Percentiles rank a stretch among this genome's conserved stretches.
Conservation (phyloP, 2,329 filamentous ascomycete genomes). For the Aspergillus phoenicis region DNA sequence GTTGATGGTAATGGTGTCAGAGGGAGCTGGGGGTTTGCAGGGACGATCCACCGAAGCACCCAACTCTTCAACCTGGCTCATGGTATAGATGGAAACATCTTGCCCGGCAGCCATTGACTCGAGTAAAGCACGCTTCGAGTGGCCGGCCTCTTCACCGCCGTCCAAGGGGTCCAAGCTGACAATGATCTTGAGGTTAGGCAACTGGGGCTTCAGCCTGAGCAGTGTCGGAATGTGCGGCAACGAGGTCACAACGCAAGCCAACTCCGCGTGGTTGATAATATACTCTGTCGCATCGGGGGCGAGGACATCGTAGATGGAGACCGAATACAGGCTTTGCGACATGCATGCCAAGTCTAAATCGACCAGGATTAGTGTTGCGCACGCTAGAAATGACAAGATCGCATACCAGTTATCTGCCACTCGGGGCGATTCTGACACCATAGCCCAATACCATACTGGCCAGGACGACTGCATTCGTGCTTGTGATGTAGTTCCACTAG, state of each 20-base stretch:
- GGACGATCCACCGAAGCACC: constrained; percentile 71
- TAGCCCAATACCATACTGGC: constrained; percentile 71
- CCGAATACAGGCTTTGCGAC: constrained; percentile 84
- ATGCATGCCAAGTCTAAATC: constrained; percentile 75
- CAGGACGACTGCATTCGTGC: constrained; percentile 65
- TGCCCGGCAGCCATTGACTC: constrained; percentile 71
- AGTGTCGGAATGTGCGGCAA: constrained; percentile 79
- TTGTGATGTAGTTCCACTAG: constrained; percentile 78
- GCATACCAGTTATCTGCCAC: constrained; percentile 77
- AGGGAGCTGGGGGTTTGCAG: constrained; percentile 69
- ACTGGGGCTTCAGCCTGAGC: constrained; percentile 74
- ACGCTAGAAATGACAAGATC: neutral
- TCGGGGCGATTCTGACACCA: constrained; percentile 88
- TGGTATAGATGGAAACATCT: constrained; percentile 77
- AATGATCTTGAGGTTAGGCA: constrained; percentile 83
- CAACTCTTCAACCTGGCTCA: constrained; percentile 78
- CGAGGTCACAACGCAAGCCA: constrained; percentile 75
- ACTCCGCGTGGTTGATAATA: constrained; percentile 86
- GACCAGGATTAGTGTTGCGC: neutral
- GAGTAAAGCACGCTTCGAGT: constrained; percentile 78
- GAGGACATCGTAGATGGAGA: constrained; percentile 95
- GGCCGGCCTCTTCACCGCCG: constrained; percentile 72
- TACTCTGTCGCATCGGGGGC: constrained; percentile 90
- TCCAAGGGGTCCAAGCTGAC: constrained; percentile 83
- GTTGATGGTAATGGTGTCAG: constrained; percentile 77